These are phyloP conservation scores for Candida fluviatilis DNA, from an alignment of 805 yeast genomes.

Conservation along the genomic window DNA sequence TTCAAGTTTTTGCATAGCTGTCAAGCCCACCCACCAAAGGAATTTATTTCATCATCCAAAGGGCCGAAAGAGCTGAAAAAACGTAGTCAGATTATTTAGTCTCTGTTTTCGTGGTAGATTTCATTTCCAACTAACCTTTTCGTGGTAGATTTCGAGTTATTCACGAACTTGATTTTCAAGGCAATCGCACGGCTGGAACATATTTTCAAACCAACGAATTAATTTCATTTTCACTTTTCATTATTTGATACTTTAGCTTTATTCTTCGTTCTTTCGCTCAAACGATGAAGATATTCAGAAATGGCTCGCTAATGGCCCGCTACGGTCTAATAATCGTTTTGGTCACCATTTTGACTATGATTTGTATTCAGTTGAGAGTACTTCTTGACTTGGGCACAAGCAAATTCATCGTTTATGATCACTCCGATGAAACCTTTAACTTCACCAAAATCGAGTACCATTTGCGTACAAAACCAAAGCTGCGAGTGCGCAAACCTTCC, in stretches of 20 bases:
- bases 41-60: no score
- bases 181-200: no score
- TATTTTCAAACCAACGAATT: no score
- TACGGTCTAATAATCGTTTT: not conserved
- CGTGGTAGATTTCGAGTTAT: not conserved
- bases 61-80: not conserved
- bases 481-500: slow-evolving; percentile 3
- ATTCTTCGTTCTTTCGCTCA: no score
- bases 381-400: not conserved
- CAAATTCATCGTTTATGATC: not conserved
- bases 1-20: no score
- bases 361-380: not conserved
- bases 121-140: not conserved
- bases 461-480: not conserved
- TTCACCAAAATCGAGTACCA: slow-evolving; percentile 3
- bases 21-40: no score
- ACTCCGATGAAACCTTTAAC: not conserved
- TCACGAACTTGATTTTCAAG: no score
- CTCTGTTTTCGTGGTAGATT: not conserved
- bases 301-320: not conserved
- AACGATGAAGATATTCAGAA: not conserved
- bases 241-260: no score
- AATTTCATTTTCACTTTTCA: no score
- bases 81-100: not conserved
- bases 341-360: not conserved